These are phyloP conservation scores for Leccinellum rugosiceps DNA, from an alignment of 768 basidiomycete species.

Conservation along the genomic window DNA sequence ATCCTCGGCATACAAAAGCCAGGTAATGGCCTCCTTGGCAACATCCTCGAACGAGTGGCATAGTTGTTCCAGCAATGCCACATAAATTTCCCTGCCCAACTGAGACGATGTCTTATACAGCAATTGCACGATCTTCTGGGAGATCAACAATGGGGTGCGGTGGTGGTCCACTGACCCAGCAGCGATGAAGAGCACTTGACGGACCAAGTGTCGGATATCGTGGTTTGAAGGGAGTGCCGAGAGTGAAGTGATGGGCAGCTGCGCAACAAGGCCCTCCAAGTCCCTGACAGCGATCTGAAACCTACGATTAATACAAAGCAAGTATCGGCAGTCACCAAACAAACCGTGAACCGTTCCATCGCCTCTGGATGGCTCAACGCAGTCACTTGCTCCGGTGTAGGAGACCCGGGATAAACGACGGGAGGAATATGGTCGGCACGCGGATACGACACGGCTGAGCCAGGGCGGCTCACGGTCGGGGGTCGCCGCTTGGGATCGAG, in stretches of 20 bases:
- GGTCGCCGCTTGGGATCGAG: conserved; percentile 56
- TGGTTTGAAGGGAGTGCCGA: conserved; percentile 75
- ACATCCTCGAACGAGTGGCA: conserved; percentile 90
- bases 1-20: conserved; percentile 96
- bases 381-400: conserved; percentile 52
- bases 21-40: conserved; percentile 93
- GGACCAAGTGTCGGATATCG: conserved; percentile 80
- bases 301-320: conserved; percentile 1
- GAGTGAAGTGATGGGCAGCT: conserved; percentile 70
- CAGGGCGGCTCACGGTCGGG: conserved; percentile 55
- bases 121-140: conserved; percentile 94
- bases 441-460: conserved; percentile 68
- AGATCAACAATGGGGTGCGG: conserved; percentile 86
- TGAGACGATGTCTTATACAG: conserved; percentile 86
- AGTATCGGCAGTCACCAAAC: conserved; percentile 21
- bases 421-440: conserved; percentile 42
- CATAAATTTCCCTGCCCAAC: conserved; percentile 91
- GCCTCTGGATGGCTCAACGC: conserved; percentile 73
- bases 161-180: conserved; percentile 75
- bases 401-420: conserved; percentile 56
- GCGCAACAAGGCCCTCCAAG: conserved; percentile 75
- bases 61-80: conserved; percentile 81
- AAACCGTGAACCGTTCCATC: conserved; percentile 82
- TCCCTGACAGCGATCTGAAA: conserved; percentile 43
- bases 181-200: conserved; percentile 81